Evolutionary conservation across 1,139 yeast genomes (phyloP).

Genomic region (Spencermartinsiella ligniputridi): DNA sequence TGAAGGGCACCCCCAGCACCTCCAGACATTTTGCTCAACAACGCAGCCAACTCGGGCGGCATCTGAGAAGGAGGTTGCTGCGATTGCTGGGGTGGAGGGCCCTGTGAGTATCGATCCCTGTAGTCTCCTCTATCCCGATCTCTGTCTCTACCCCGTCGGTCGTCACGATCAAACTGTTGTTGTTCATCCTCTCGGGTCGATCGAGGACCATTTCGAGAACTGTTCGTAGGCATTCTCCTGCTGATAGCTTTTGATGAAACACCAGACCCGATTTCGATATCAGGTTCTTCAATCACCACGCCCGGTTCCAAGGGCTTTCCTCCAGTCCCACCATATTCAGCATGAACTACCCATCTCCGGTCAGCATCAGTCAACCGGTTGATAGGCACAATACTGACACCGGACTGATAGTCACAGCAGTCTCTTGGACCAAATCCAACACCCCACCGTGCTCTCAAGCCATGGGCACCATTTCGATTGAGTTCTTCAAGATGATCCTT

Average conservation of each 20-base stretch:
- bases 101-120: conserved; percentile 1
- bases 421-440: conserved; percentile 99
- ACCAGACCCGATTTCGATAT: conserved; percentile 93
- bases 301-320: conserved; percentile 82
- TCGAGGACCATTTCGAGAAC: conserved; percentile 81
- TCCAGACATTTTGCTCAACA: conserved; percentile 17
- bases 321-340: conserved; percentile 98
- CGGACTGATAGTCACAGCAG: conserved; percentile 92
- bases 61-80: conserved; percentile 13
- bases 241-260: conserved; percentile 84
- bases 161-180: not conserved
- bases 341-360: conserved; percentile 78
- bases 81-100: conserved; percentile 8
- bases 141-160: conserved; percentile 6
- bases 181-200: conserved; percentile 43
- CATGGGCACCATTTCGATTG: conserved; percentile 47
- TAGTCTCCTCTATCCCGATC: not conserved
- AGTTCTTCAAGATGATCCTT: conserved; percentile 44
- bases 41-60: conserved; percentile 19
- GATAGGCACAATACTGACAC: conserved; percentile 81
- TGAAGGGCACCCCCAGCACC: not conserved
- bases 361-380: conserved; percentile 91
- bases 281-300: conserved; percentile 91
- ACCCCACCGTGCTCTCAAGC: conserved; percentile 90
- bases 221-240: conserved; percentile 40